Base-by-base conservation (phyloP, 768 basidiomycete genomes). In the Mycena alexandri region DNA sequence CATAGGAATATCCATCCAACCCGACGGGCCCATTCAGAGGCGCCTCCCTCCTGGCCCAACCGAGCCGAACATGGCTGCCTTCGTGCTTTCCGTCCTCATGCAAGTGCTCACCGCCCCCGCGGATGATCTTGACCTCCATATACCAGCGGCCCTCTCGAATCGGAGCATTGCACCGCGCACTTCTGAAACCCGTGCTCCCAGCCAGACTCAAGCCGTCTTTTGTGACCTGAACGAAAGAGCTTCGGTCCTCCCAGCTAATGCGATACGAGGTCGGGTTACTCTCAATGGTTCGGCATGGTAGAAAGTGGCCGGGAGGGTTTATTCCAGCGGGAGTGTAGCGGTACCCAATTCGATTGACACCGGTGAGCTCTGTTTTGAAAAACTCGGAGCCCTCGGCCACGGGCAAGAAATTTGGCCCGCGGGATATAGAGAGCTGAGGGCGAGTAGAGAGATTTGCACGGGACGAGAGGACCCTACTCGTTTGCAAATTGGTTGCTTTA, bases 11-110 rank as follows among this genome's bases (percentile, higher is more conserved):
- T 3, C 92, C 96, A 73, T 99, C 98, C 13, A 96, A 80, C 0
- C 98, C 98, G 17, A 90, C 95, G 0, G 98, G 98, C 0, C 89
- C 95, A 71, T 98, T 97, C 47, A 99, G 82, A n/a, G 93, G 90
- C 9, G 95, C 93, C 78, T 99, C 98, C 62, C 98, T 85, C 43
- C 98, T 83, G 3, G 89, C 97, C 90, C 95, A 97, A 1, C 98
- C 98, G 1, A 99, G 79, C 19, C 98, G 84, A 41, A 99, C 91
- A 79, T 98, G 91, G 58, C 93, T 87, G 25, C 91, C 93, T 75
- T 92, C 89, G 11, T 79, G 77, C 73, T 81, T 79, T 52, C 83
- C 80, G 69, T 81, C 81, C 3, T 88, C 90, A 24, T 79, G 74
- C 34, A 75, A 75, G 64, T 79, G 82, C 60, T 89, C 90, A 1